Evolutionary conservation across 768 basidiomycete genomes (phyloP).

Genomic region (Mycena chlorophos): DNA sequence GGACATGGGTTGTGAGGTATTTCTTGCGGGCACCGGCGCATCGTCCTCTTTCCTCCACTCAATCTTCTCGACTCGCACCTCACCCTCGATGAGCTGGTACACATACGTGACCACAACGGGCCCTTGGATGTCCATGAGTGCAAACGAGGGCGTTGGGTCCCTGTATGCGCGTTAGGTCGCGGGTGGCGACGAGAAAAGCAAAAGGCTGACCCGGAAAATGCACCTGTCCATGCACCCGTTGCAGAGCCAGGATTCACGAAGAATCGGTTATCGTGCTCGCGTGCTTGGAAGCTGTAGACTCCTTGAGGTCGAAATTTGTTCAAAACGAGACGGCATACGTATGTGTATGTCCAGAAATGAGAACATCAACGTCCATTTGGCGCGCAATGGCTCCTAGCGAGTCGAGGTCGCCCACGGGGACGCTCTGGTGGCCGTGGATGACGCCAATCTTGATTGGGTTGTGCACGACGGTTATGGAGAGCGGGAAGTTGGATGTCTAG

Average conservation of each 20-base stretch:
- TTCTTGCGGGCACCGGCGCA: conserved; percentile 8
- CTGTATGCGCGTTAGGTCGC: conserved; percentile 39
- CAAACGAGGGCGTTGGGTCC: conserved; percentile 90
- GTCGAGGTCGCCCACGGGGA: conserved; percentile 91
- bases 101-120: conserved; percentile 96
- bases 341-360: conserved; percentile 93
- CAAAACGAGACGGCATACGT: conserved; percentile 54
- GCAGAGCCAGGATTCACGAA: conserved; percentile 96
- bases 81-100: conserved; percentile 91
- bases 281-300: conserved; percentile 70
- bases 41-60: conserved; percentile 50
- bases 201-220: conserved; percentile 58
- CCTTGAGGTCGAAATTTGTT: conserved; percentile 1
- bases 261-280: conserved; percentile 88
- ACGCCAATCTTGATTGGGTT: conserved; percentile 87
- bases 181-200: neutral
- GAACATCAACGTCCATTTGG: conserved; percentile 97
- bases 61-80: conserved; percentile 91
- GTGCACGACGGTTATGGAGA: conserved; percentile 79
- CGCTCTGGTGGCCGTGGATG: conserved; percentile 90
- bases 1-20: conserved; percentile 14
- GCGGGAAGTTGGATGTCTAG: conserved; percentile 71
- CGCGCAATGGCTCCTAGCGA: conserved; percentile 85
- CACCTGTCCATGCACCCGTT: conserved; percentile 90
- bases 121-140: conserved; percentile 97